A percentile compares a stretch with the other conserved stretches of the same genome.
phyloP scores from a whole-genome alignment of 495 filamentous ascomycete genomes.

The Xylaria flabelliformis region DNA sequence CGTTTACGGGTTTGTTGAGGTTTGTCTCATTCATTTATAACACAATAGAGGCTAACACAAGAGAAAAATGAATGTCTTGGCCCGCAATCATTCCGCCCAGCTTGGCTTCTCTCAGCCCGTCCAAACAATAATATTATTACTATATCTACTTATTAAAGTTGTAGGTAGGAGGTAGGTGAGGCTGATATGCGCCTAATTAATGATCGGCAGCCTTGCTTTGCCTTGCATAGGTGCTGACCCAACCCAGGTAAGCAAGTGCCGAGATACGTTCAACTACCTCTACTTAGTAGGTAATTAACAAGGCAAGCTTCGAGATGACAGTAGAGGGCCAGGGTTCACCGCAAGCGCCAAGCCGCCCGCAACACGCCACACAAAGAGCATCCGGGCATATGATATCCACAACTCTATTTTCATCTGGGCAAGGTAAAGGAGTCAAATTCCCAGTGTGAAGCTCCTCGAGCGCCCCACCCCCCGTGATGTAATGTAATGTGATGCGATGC shows the following conservation, averaged over 20 bases:
- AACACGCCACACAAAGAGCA: neutral
- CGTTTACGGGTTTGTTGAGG: neutral
- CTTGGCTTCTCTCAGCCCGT: neutral
- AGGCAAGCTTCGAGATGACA: neutral
- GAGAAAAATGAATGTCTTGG: neutral
- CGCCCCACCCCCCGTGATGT: neutral
- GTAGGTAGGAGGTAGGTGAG: neutral
- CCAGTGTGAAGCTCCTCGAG: neutral
- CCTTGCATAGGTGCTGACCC: neutral
- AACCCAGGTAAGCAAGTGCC: neutral
- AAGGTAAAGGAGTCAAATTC: neutral
- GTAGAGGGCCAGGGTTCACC: neutral
- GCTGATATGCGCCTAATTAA: neutral
- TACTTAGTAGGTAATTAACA: neutral
- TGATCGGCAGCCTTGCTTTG: conserved; percentile 17
- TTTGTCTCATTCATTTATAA: neutral
- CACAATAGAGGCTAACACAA: neutral
- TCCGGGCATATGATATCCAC: neutral
- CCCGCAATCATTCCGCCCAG: neutral
- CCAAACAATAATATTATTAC: neutral
- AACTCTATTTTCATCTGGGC: neutral
- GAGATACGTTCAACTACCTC: neutral
- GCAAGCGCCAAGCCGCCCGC: neutral
- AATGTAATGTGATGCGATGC: conserved; percentile 17
- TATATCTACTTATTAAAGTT: neutral